Evolutionary conservation across 129 eudicot species (phyloP).

Genomic region (Flaveria trinervia): DNA sequence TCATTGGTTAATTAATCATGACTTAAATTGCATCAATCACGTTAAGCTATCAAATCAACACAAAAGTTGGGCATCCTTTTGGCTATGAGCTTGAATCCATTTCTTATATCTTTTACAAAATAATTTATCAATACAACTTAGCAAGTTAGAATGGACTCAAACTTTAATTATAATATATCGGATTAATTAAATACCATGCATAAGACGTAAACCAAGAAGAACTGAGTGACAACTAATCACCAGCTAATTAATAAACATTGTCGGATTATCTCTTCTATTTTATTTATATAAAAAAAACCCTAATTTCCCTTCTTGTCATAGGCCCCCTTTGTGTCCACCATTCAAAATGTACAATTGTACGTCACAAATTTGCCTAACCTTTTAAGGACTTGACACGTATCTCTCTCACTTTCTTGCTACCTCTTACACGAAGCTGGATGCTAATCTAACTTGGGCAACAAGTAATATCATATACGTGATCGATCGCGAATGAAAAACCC

Average conservation of each 20-base stretch:
- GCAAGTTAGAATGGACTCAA: no score
- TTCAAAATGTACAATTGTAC: neutral
- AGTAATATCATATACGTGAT: neutral
- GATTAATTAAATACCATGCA: no score
- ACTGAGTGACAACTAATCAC: conserved; percentile 1
- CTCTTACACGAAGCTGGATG: neutral
- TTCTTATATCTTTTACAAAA: neutral
- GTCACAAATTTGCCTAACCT: neutral
- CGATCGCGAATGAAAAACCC: no score
- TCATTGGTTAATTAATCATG: conserved; percentile 1
- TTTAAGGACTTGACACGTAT: neutral
- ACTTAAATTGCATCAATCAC: conserved; percentile 13
- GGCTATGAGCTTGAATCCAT: neutral
- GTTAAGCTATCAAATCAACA: conserved; percentile 15
- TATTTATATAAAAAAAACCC: neutral
- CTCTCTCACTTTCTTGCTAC: neutral
- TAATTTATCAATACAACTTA: neutral
- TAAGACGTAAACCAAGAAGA: neutral
- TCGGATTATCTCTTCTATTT: neutral
- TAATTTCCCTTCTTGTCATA: neutral
- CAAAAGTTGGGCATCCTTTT: conserved; percentile 13
- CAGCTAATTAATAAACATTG: neutral
- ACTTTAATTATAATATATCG: neutral
- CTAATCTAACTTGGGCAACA: neutral
- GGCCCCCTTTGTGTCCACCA: neutral